These are phyloP conservation scores for Glarea lozoyensis DNA, from an alignment of 495 filamentous ascomycete species.

Conservation along the genomic window DNA sequence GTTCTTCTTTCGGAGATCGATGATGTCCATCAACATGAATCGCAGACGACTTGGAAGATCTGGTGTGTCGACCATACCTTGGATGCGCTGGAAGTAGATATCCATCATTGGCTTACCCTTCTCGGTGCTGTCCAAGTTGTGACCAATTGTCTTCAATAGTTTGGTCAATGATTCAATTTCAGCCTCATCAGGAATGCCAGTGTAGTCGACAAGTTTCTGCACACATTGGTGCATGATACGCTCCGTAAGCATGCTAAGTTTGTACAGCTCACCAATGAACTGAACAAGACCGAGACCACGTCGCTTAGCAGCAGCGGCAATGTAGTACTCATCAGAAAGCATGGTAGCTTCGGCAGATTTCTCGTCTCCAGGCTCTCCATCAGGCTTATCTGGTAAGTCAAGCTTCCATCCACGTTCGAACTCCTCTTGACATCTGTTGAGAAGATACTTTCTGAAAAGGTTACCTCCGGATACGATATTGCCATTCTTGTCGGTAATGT, in stretches of 20 bases:
- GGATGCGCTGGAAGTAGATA: constrained; percentile 86
- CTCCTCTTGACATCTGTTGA: constrained; percentile 97
- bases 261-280: constrained; percentile 99
- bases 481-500: constrained; percentile 74
- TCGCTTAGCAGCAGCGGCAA: constrained; percentile 90
- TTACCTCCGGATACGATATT: constrained; percentile 84
- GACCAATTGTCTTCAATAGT: constrained; percentile 84
- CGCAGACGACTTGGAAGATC: constrained; percentile 75
- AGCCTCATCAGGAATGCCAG: constrained; percentile 86
- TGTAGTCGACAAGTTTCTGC: constrained; percentile 90
- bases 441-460: constrained; percentile 95
- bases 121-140: constrained; percentile 70
- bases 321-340: constrained; percentile 96
- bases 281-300: constrained; percentile 95
- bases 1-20: constrained; percentile 64
- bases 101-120: constrained; percentile 80
- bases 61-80: constrained; percentile 63
- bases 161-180: constrained; percentile 93
- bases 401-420: constrained; percentile 98
- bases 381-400: constrained; percentile 72
- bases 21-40: constrained; percentile 95
- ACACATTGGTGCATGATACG: constrained; percentile 99
- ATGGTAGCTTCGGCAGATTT: constrained; percentile 61
- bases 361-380: constrained; percentile 47
- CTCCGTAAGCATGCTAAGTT: constrained; percentile 95